These are phyloP conservation scores for Chenopodium quinoa DNA, from an alignment of 148 eudicot species.

Conservation along the genomic window DNA sequence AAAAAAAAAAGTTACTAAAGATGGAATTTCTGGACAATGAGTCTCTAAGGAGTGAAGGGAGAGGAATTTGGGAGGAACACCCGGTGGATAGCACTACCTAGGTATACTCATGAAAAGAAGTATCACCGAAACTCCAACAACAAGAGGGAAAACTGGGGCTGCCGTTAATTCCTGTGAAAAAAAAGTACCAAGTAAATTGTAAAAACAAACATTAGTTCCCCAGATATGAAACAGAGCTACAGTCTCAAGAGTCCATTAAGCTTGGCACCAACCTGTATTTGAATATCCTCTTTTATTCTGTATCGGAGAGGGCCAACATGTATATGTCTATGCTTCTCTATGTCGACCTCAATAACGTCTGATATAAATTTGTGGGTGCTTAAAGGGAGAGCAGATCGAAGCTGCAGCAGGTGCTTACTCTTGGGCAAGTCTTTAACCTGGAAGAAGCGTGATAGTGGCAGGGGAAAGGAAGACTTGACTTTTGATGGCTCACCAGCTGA, in stretches of 20 bases:
- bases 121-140: conserved; percentile 73
- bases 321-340: conserved; percentile 57
- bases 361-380: conserved; percentile 69
- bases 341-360: conserved; percentile 81
- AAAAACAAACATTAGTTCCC: neutral
- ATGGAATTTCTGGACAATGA: neutral
- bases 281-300: conserved; percentile 61
- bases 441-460: conserved; percentile 89
- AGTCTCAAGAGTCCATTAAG: neutral
- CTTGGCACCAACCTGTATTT: conserved; percentile 62
- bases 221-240: neutral
- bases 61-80: neutral
- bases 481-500: conserved; percentile 75
- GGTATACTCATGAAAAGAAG: conserved; percentile 83
- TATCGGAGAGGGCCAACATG: conserved; percentile 80
- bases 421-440: conserved; percentile 85
- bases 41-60: neutral
- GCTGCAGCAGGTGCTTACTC: conserved; percentile 81
- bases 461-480: conserved; percentile 65
- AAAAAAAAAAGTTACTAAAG: neutral
- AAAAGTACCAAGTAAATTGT: conserved; percentile 1
- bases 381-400: conserved; percentile 58
- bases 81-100: conserved; percentile 45
- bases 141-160: conserved; percentile 79
- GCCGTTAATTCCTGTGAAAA: conserved; percentile 75